Conservation (phyloP, 2,329 filamentous ascomycete genomes). For the Cladobotryum mycophilum region DNA sequence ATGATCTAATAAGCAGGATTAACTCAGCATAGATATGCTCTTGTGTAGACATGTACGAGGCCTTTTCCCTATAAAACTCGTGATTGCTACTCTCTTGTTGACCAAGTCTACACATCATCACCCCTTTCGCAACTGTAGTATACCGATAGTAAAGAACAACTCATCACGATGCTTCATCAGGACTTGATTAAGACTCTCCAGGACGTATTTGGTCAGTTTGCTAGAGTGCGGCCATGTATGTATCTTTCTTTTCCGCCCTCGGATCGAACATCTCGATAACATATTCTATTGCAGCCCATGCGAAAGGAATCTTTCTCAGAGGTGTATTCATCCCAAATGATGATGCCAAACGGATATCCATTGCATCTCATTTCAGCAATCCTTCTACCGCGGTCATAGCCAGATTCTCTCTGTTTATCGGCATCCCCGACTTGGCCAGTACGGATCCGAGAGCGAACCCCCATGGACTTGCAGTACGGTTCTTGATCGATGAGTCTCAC, state of each 20-base stretch:
- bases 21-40: too few species aligned
- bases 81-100: too few species aligned
- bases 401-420: slow-evolving; percentile 6
- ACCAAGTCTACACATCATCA: too few species aligned
- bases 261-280: background rate
- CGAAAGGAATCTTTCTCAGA: slow-evolving; percentile 8
- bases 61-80: too few species aligned
- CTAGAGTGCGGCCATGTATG: slow-evolving; percentile 3
- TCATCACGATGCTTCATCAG: slow-evolving; percentile 2
- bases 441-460: slow-evolving; percentile 3
- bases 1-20: too few species aligned
- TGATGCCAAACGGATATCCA: slow-evolving; percentile 7
- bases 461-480: slow-evolving; percentile 3
- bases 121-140: too few species aligned
- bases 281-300: slow-evolving; percentile 1
- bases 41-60: too few species aligned
- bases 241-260: background rate
- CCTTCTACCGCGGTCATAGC: slow-evolving; percentile 6
- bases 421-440: slow-evolving; percentile 1
- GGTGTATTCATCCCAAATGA: slow-evolving; percentile 13
- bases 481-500: background rate
- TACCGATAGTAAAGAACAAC: background rate
- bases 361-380: slow-evolving; percentile 6
- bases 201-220: slow-evolving; percentile 3
- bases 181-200: slow-evolving; percentile 6